Percentiles rank a stretch among this genome's conserved stretches.
phyloP scores from a whole-genome alignment of 1,139 yeast species.

The Hyphopichia khmerensis region DNA sequence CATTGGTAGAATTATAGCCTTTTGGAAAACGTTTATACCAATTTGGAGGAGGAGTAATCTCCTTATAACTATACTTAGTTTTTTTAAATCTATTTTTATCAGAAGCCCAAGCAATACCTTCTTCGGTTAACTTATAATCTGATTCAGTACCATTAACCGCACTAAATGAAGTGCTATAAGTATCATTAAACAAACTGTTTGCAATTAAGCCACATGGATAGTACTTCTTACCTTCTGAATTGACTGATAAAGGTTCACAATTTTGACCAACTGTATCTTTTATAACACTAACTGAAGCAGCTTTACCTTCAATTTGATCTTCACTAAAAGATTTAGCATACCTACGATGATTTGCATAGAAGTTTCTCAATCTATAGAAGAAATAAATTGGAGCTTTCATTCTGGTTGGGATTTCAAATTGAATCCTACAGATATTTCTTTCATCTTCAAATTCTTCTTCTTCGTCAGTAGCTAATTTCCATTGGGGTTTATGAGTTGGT shows the following conservation, averaged over 20 bases:
- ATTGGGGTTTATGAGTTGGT: slow-evolving; percentile 24
- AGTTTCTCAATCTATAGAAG: slow-evolving; percentile 78
- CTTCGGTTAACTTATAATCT: slow-evolving; percentile 50
- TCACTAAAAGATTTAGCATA: slow-evolving; percentile 89
- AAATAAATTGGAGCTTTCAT: slow-evolving; percentile 76
- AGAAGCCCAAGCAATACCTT: slow-evolving; percentile 67
- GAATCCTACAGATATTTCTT: slow-evolving; percentile 66
- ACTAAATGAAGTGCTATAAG: slow-evolving; percentile 45
- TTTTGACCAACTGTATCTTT: slow-evolving; percentile 76
- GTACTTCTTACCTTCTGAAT: slow-evolving; percentile 51
- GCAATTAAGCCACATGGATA: slow-evolving; percentile 84
- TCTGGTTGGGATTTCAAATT: slow-evolving; percentile 74
- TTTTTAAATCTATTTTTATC: slow-evolving; percentile 59
- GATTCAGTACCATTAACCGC: slow-evolving; percentile 38
- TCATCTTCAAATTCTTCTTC: slow-evolving; percentile 55
- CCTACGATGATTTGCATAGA: slow-evolving; percentile 92
- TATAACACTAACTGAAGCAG: slow-evolving; percentile 53
- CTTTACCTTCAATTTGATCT: slow-evolving; percentile 80
- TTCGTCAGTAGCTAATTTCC: slow-evolving; percentile 61
- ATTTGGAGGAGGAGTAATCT: slow-evolving; percentile 76
- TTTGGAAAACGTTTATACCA: slow-evolving; percentile 67
- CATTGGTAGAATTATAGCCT: slow-evolving; percentile 65
- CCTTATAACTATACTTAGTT: slow-evolving; percentile 54
- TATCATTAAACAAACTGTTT: slow-evolving; percentile 73
- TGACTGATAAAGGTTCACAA: slow-evolving; percentile 77